These are phyloP conservation scores for Floccularia luteovirens DNA, from an alignment of 768 basidiomycete species.

Conservation along the genomic window DNA sequence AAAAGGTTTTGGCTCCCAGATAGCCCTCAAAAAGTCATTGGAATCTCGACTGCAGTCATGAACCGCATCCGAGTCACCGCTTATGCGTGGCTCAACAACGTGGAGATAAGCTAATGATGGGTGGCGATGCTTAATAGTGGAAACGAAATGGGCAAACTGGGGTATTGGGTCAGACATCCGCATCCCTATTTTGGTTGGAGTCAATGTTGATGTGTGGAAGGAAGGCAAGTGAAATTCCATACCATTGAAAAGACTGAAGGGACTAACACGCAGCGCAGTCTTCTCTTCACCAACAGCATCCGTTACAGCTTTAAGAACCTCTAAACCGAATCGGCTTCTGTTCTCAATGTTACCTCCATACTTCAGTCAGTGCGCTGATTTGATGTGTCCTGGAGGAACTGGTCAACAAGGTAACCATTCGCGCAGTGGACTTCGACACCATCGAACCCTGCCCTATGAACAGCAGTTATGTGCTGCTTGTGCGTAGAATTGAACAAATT, in stretches of 20 bases:
- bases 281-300: constrained; percentile 29
- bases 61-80: constrained; percentile 3
- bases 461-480: constrained; percentile 32
- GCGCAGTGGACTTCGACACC: constrained; percentile 36
- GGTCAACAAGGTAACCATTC: constrained; percentile 30
- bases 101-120: constrained; percentile 37
- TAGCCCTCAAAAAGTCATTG: constrained; percentile 19
- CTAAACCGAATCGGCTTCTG: constrained; percentile 38
- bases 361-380: constrained; percentile 43
- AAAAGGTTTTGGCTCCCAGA: constrained; percentile 20
- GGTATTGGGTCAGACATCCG: constrained; percentile 36
- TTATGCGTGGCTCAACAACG: constrained; percentile 23
- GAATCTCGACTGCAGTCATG: constrained; percentile 7
- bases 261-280: constrained; percentile 39
- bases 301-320: constrained; percentile 30
- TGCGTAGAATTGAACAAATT: constrained; percentile 27
- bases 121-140: constrained; percentile 20
- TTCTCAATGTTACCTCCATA: constrained; percentile 51
- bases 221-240: not conserved
- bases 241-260: constrained; percentile 30
- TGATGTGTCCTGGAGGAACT: constrained; percentile 34
- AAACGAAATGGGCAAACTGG: constrained; percentile 34
- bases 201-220: not conserved
- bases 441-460: constrained; percentile 39
- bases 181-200: constrained; percentile 21